phyloP scores from a whole-genome alignment of 2,329 filamentous ascomycete species.

The Arachnomyces sp. region DNA sequence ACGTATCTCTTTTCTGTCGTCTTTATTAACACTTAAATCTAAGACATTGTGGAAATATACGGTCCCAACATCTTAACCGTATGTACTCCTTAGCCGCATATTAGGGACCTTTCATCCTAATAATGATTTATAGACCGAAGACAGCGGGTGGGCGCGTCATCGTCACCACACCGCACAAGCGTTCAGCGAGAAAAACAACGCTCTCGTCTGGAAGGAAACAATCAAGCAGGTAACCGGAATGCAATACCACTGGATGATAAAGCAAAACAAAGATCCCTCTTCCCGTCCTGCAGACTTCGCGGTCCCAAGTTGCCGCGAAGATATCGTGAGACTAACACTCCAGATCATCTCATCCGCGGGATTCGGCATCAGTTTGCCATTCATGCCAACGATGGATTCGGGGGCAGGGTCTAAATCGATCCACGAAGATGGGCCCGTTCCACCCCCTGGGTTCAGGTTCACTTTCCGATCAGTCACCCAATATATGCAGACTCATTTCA shows the following conservation, averaged over 20 bases:
- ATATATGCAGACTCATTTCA: slow-evolving; percentile 15
- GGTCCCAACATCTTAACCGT: slow-evolving; percentile 26
- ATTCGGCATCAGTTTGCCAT: slow-evolving; percentile 22
- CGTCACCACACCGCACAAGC: slow-evolving; percentile 33
- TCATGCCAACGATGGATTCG: slow-evolving; percentile 11
- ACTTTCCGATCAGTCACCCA: slow-evolving; percentile 20
- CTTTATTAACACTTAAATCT: slow-evolving; percentile 1
- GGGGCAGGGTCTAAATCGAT: slow-evolving; percentile 13
- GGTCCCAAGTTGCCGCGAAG: slow-evolving; percentile 19
- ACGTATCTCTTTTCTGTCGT: too few species aligned
- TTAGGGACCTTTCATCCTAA: neutral
- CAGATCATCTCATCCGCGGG: slow-evolving; percentile 32
- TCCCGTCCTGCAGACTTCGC: neutral
- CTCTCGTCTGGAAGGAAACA: slow-evolving; percentile 32
- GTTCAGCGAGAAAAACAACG: slow-evolving; percentile 38
- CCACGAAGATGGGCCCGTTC: slow-evolving; percentile 15
- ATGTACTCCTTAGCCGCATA: slow-evolving; percentile 5
- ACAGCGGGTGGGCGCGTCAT: slow-evolving; percentile 36
- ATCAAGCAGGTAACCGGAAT: slow-evolving; percentile 25
- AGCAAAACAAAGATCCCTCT: slow-evolving; percentile 1
- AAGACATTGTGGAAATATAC: slow-evolving; percentile 21
- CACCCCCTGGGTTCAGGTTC: slow-evolving; percentile 13
- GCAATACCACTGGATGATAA: slow-evolving; percentile 18
- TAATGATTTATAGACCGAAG: slow-evolving; percentile 16
- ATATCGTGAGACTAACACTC: slow-evolving; percentile 28